Percentiles rank a stretch among this genome's conserved stretches.
Evolutionary conservation across 139 green algal species (phyloP).

Genomic region (Zygnema circumcarinatum): DNA sequence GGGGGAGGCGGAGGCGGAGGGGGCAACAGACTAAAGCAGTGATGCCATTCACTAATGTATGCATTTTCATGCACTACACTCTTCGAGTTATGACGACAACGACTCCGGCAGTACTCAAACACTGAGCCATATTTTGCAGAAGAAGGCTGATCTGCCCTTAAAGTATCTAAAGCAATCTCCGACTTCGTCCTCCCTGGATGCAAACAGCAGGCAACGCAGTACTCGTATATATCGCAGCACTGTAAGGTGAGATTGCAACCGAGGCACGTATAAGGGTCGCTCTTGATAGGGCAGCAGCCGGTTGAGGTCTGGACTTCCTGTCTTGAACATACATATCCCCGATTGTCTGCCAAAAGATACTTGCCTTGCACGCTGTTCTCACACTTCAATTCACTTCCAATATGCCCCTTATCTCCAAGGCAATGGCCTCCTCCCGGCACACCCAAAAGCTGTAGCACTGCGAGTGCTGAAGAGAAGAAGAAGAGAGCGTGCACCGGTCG

Average conservation of each 20-base stretch:
- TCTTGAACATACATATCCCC: conserved; percentile 37
- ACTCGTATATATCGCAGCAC: conserved; percentile 41
- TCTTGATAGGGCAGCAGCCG: conserved; percentile 23
- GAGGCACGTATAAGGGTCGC: background rate
- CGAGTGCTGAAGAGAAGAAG: background rate
- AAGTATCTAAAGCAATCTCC: background rate
- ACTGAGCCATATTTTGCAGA: conserved; percentile 24
- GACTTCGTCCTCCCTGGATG: conserved; percentile 8
- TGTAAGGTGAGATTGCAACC: conserved; percentile 18
- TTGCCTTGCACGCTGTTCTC: conserved; percentile 25
- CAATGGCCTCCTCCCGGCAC: too few relatives aligned
- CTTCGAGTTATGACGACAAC: conserved; percentile 54
- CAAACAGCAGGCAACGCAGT: conserved; percentile 38
- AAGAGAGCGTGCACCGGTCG: background rate
- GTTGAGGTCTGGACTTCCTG: conserved; percentile 6
- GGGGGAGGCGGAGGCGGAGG: background rate
- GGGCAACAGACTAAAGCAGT: conserved; percentile 39
- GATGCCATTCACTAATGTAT: conserved; percentile 38
- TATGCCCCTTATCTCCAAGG: background rate
- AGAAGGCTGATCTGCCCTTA: conserved; percentile 27
- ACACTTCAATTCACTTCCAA: background rate
- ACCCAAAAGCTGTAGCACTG: background rate
- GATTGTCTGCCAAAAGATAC: conserved; percentile 39
- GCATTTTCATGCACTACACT: conserved; percentile 61
- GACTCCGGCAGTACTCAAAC: conserved; percentile 54